A percentile compares a stretch with the other conserved stretches of the same genome.
Evolutionary conservation across 306 rosid species (phyloP).

Genomic region (Cicer judaicum): DNA sequence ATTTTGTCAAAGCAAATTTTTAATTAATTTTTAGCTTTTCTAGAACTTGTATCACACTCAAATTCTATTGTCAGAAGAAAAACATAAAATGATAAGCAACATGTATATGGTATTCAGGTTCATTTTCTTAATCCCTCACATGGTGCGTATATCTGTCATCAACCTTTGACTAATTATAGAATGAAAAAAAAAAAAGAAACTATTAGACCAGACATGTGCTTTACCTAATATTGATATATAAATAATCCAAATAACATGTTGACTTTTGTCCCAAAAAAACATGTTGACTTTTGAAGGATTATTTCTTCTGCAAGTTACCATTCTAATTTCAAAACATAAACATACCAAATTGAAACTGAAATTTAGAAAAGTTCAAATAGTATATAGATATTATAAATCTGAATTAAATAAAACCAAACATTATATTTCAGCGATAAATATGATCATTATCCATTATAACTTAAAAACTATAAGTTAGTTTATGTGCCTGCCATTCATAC

Average conservation of each 20-base stretch:
- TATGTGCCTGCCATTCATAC: no score
- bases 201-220: conserved; percentile 54
- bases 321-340: conserved; percentile 33
- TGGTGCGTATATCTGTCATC: conserved; percentile 17
- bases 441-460: no score
- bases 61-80: conserved; percentile 24
- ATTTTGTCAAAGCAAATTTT: conserved; percentile 30
- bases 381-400: no score
- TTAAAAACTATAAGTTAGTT: no score
- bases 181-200: neutral
- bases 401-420: no score
- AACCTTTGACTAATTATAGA: conserved; percentile 39
- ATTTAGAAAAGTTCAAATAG: no score
- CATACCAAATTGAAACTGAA: neutral
- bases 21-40: conserved; percentile 30
- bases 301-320: conserved; percentile 39
- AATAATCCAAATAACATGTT: conserved; percentile 45
- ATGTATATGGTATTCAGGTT: conserved; percentile 40
- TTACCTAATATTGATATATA: conserved; percentile 45
- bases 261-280: conserved; percentile 47
- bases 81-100: conserved; percentile 16
- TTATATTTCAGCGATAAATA: no score
- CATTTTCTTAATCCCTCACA: conserved; percentile 31
- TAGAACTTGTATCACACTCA: conserved; percentile 32
- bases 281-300: conserved; percentile 54